Conservation (phyloP, 1,284 basidiomycete genomes). For the Leccinum variabile region DNA sequence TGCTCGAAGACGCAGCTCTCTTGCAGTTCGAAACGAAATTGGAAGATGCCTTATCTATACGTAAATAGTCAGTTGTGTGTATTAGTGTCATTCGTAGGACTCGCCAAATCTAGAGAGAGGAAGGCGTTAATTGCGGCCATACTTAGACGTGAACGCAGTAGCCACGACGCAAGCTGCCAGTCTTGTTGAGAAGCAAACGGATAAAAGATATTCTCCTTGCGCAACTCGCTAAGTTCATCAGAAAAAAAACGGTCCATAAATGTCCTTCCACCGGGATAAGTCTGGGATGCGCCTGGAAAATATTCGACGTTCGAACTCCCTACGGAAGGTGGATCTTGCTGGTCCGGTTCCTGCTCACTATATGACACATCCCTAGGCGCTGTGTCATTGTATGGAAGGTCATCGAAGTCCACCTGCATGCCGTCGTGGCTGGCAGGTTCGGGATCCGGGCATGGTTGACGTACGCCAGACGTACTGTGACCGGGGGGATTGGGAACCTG, state of each 20-base stretch:
- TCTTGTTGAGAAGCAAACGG: slow-evolving; percentile 7
- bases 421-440: no score
- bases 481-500: no score
- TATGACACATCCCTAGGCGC: neutral
- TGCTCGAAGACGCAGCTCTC: neutral
- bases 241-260: slow-evolving; percentile 10
- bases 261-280: neutral
- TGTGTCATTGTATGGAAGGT: neutral
- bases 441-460: no score
- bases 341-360: neutral
- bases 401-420: no score
- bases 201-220: slow-evolving; percentile 5
- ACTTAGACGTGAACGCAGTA: neutral
- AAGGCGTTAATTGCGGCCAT: slow-evolving; percentile 1
- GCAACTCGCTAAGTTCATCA: neutral
- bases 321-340: neutral
- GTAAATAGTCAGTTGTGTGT: neutral
- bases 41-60: neutral
- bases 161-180: slow-evolving; percentile 3
- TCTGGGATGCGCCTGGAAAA: neutral
- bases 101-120: neutral
- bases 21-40: neutral
- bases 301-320: neutral
- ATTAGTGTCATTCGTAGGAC: neutral
- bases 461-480: no score